A percentile compares a stretch with the other conserved stretches of the same genome.
These are phyloP conservation scores for Plasmodium cynomolgi DNA, from an alignment of 169 alveolate species.

Conservation along the genomic window DNA sequence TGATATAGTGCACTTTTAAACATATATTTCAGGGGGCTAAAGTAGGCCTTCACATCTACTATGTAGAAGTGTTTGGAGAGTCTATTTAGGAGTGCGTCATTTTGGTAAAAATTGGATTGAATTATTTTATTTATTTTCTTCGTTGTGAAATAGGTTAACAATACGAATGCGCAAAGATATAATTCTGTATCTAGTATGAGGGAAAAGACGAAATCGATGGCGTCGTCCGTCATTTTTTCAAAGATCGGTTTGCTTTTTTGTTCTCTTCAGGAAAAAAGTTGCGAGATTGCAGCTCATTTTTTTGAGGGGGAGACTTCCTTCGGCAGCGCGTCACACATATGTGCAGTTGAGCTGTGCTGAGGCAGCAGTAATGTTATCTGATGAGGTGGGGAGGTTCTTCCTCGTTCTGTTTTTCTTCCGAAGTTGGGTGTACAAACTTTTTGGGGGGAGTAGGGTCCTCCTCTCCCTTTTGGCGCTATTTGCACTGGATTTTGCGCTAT, in stretches of 20 bases:
- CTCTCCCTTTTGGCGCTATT: neutral
- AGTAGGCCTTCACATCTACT: constrained; percentile 28
- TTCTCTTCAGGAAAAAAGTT: neutral
- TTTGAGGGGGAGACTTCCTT: neutral
- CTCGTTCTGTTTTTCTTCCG: neutral
- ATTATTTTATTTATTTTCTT: constrained; percentile 27
- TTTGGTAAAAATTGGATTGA: constrained; percentile 13
- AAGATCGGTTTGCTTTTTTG: neutral
- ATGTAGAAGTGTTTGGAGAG: constrained; percentile 39
- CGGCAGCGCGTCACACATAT: neutral
- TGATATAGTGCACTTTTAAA: constrained; percentile 28
- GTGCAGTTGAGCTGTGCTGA: neutral
- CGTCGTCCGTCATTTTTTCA: constrained; percentile 2
- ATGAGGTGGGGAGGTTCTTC: neutral
- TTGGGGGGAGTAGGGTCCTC: neutral
- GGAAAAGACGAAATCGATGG: constrained; percentile 13
- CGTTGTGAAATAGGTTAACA: constrained; percentile 5
- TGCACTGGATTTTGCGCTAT: neutral
- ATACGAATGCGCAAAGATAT: constrained; percentile 11
- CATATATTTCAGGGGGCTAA: constrained; percentile 43
- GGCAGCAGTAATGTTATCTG: neutral
- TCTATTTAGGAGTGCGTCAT: constrained; percentile 31
- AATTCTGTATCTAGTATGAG: constrained; percentile 27
- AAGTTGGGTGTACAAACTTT: neutral
- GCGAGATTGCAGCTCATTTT: neutral